These are phyloP conservation scores for Aspergillus chevalieri DNA, from an alignment of 2,329 filamentous ascomycete genomes.

Conservation along the genomic window DNA sequence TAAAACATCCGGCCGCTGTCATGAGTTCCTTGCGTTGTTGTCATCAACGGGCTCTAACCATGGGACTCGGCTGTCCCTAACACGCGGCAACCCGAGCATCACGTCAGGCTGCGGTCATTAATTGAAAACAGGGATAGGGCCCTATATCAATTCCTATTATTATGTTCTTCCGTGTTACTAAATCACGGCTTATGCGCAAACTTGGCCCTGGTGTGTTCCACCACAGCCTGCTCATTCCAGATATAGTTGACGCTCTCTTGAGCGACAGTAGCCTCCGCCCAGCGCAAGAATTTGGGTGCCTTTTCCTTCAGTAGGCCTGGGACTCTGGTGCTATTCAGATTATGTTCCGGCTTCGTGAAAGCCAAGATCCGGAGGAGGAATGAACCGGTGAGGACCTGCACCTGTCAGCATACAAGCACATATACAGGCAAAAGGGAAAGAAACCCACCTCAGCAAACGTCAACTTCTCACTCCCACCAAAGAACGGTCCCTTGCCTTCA, in stretches of 20 bases:
- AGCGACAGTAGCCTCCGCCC: constrained; percentile 55
- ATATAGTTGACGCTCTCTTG: constrained; percentile 62
- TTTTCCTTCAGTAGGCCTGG: constrained; percentile 39
- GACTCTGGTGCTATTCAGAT: constrained; percentile 44
- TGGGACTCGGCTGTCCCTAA: no score
- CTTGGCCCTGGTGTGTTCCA: constrained; percentile 39
- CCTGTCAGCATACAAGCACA: constrained; percentile 7
- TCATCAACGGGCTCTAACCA: background rate
- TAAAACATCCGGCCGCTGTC: no score
- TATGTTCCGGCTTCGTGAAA: constrained; percentile 50
- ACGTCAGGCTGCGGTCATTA: no score
- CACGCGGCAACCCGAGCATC: no score
- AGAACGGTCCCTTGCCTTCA: constrained; percentile 49
- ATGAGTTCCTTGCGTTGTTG: constrained; percentile 5
- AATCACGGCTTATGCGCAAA: constrained; percentile 18
- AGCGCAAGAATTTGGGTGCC: constrained; percentile 63
- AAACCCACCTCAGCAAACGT: constrained; percentile 63
- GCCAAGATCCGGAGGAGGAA: constrained; percentile 59
- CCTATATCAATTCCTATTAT: no score
- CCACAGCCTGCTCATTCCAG: constrained; percentile 50
- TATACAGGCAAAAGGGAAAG: background rate
- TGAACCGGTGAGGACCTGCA: constrained; percentile 56
- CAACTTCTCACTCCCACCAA: constrained; percentile 57
- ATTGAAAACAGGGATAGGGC: no score
- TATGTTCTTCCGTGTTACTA: background rate